Evolutionary conservation across 768 basidiomycete genomes (phyloP).

Genomic region (Calvatia gigantea): DNA sequence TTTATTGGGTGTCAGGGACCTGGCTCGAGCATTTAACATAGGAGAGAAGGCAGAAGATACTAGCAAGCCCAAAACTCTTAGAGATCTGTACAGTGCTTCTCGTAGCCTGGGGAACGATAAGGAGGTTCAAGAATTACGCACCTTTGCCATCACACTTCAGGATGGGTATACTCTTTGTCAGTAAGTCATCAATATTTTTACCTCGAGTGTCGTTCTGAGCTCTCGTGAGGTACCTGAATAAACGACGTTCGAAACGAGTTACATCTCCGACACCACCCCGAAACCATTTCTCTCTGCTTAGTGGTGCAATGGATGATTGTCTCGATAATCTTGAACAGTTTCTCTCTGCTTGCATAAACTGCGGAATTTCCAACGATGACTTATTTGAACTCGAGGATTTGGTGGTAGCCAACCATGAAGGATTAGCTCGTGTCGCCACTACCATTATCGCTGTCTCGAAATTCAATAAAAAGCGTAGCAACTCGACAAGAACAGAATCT

Average conservation of each 20-base stretch:
- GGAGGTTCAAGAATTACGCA: neutral
- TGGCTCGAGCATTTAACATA: neutral
- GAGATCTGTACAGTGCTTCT: neutral
- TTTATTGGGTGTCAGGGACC: neutral
- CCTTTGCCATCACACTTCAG: neutral
- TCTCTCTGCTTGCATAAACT: neutral
- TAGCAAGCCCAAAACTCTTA: neutral
- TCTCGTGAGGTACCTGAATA: neutral
- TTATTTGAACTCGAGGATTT: neutral
- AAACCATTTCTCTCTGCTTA: neutral
- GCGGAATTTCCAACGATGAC: neutral
- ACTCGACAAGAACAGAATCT: neutral
- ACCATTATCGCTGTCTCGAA: neutral
- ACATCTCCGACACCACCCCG: neutral
- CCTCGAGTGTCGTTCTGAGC: neutral
- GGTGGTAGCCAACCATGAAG: neutral
- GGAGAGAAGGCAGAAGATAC: neutral
- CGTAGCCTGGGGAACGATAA: neutral
- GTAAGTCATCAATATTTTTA: neutral
- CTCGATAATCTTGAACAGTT: neutral
- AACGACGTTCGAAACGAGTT: neutral
- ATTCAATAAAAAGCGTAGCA: neutral
- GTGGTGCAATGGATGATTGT: neutral
- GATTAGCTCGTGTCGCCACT: neutral
- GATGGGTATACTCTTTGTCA: constrained; percentile 1